phyloP scores from a whole-genome alignment of 1,284 basidiomycete genomes.

The Puccinia hordei region DNA sequence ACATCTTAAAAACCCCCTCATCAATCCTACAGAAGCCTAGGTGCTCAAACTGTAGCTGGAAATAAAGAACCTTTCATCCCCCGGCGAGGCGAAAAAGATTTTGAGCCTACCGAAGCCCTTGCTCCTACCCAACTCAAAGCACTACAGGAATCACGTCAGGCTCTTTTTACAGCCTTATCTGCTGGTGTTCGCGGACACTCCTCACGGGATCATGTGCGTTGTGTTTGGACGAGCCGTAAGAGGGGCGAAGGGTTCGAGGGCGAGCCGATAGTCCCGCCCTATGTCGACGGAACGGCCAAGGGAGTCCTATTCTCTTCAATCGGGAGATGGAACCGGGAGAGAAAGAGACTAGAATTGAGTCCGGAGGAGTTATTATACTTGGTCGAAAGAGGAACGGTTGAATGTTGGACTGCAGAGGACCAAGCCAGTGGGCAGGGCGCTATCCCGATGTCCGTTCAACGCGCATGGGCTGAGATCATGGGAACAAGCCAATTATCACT shows the following conservation, averaged over 20 bases:
- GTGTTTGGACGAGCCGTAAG: slow-evolving; percentile 27
- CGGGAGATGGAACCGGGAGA: slow-evolving; percentile 35
- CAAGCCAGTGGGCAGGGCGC: not conserved
- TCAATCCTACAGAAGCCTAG: slow-evolving; percentile 13
- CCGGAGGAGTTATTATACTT: slow-evolving; percentile 48
- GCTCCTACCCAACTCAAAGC: slow-evolving; percentile 19
- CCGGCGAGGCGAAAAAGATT: slow-evolving; percentile 47
- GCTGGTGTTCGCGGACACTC: slow-evolving; percentile 44
- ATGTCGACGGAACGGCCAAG: slow-evolving; percentile 42
- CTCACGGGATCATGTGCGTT: slow-evolving; percentile 44
- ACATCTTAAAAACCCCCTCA: not conserved
- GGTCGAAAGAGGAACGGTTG: slow-evolving; percentile 47
- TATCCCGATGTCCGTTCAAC: slow-evolving; percentile 44
- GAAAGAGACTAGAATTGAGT: slow-evolving; percentile 42
- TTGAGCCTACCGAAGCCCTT: slow-evolving; percentile 36
- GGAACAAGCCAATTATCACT: slow-evolving; percentile 33
- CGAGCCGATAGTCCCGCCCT: not conserved
- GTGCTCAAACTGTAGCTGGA: not conserved
- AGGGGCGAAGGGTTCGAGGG: no score
- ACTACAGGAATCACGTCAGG: slow-evolving; percentile 33
- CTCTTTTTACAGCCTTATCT: slow-evolving; percentile 39
- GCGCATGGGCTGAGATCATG: slow-evolving; percentile 49
- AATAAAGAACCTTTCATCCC: slow-evolving; percentile 45
- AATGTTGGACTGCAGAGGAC: slow-evolving; percentile 41
- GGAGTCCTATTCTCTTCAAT: slow-evolving; percentile 49